Evolutionary conservation across 2,329 filamentous ascomycete species (phyloP), one percentile per base, ranked within the genome.

Genomic region (Cladosporium sp.): DNA sequence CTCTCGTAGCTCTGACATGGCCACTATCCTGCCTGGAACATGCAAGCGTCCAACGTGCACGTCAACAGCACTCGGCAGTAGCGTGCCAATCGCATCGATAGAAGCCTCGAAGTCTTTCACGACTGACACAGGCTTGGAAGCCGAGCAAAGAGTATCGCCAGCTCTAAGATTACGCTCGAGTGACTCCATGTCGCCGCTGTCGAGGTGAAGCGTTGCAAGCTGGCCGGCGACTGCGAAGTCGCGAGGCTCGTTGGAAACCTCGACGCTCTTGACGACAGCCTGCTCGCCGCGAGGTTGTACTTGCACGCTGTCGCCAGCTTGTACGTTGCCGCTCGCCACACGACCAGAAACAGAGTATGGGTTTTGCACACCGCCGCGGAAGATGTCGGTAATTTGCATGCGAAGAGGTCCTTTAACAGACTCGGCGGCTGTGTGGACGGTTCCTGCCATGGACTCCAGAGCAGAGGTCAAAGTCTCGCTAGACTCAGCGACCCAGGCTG

Each of bases 181-280:
- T 2, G 50, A 49, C 66, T 97, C 93, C 69, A 97, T 91, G 64
- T 93, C 88, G 8, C 85, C 82, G 65, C 92, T 88, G 9, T 85
- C 82, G 51, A 99, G 81, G 65, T 95, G 88, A n/a, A 99, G 77
- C 0, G 87, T 88, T 15, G 90, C 85, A 60, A 94, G 96, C 69
- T 97, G 91, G 1, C 93, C 93, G 0, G 93, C 92, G 14, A 97
- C 92, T 0, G 90, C 91, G 91, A 92, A 99, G 60, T 96, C 92
- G 12, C 82, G 84, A 1, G 83, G 76, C 52, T 89, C 84, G 20
- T 85, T 82, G 70, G 93, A 88, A 9, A 92, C 82, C 71, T 94
- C 87, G 50, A 99, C 80, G 3, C 85, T 88, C 71, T 93, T 96
- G 72, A 97, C 83, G 52, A 85, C 86, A 1, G 90, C 92, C 38